Conservation (phyloP, 306 rosid species). For the Datisca glomerata region DNA sequence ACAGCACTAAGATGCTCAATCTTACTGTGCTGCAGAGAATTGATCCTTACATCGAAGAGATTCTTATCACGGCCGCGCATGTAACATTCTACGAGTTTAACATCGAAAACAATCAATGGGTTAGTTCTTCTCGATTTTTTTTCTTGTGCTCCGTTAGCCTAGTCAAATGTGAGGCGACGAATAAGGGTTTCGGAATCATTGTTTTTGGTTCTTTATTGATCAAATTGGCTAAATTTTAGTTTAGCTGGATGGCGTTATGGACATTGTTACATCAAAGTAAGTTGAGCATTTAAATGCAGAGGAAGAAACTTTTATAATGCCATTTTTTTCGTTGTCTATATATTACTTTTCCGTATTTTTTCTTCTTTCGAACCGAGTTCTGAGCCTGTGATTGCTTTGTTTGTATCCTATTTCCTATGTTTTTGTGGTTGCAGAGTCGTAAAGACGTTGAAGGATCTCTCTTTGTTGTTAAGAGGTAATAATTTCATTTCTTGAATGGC, state of each 20-base stretch:
- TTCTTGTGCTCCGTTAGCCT: constrained; percentile 7
- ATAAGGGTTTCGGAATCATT: too few relatives aligned
- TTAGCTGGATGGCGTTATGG: too few relatives aligned
- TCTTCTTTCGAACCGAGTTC: too few relatives aligned
- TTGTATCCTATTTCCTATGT: not conserved
- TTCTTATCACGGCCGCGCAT: constrained; percentile 88
- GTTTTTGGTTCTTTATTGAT: too few relatives aligned
- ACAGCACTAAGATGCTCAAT: constrained; percentile 73
- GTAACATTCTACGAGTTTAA: constrained; percentile 83
- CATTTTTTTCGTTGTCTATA: too few relatives aligned
- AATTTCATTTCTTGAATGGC: not conserved
- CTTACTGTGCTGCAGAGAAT: constrained; percentile 83
- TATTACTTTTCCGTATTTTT: too few relatives aligned
- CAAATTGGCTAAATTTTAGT: too few relatives aligned
- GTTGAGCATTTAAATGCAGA: too few relatives aligned
- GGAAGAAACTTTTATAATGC: too few relatives aligned
- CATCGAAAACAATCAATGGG: constrained; percentile 81
- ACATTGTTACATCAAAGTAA: too few relatives aligned
- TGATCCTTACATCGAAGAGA: constrained; percentile 83
- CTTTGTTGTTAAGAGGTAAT: constrained; percentile 84
- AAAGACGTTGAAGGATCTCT: constrained; percentile 99
- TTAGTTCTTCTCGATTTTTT: constrained; percentile 19
- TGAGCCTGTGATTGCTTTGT: too few relatives aligned
- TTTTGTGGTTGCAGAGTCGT: constrained; percentile 60
- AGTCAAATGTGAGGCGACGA: too few relatives aligned